Evolutionary conservation across 495 filamentous ascomycete species (phyloP).

Genomic region (Amniculicola lignicola): DNA sequence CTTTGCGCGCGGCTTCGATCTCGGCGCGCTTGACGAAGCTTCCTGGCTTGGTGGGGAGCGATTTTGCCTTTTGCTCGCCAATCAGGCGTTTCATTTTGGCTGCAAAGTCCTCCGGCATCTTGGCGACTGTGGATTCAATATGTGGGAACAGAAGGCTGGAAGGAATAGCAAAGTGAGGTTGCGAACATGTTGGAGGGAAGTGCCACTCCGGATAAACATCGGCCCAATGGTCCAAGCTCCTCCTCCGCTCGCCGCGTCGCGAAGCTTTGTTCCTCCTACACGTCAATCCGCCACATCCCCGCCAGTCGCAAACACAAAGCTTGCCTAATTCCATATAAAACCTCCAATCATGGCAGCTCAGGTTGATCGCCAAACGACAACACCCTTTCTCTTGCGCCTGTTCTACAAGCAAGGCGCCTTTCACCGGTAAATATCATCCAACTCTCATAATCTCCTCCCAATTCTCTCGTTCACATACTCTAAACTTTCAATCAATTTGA

Average conservation of each 20-base stretch:
- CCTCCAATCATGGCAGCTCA: conserved; percentile 34
- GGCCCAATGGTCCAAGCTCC: too few species aligned
- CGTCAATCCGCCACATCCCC: not conserved
- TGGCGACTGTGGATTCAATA: too few species aligned
- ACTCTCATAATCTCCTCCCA: conserved; percentile 34
- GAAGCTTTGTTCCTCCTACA: not conserved
- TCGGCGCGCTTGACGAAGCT: conserved; percentile 82
- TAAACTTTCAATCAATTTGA: conserved; percentile 43
- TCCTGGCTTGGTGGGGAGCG: too few species aligned
- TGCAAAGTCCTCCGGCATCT: too few species aligned
- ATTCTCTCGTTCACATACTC: conserved; percentile 35
- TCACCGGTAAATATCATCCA: conserved; percentile 58
- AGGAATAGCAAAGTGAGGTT: too few species aligned
- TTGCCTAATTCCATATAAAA: too few species aligned
- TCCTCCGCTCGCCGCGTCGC: too few species aligned
- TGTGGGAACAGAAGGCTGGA: too few species aligned
- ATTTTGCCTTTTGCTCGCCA: too few species aligned
- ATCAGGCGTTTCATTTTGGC: too few species aligned
- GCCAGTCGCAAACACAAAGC: not conserved
- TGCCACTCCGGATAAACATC: too few species aligned
- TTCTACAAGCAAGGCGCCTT: conserved; percentile 76
- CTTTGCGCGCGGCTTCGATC: conserved; percentile 74
- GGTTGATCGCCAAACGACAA: conserved; percentile 69
- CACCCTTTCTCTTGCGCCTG: conserved; percentile 86
- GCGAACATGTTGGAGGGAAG: too few species aligned